Evolutionary conservation across 225 moss, liverwort and hornwort species (phyloP).

Genomic region (Takakia lepidozioides): DNA sequence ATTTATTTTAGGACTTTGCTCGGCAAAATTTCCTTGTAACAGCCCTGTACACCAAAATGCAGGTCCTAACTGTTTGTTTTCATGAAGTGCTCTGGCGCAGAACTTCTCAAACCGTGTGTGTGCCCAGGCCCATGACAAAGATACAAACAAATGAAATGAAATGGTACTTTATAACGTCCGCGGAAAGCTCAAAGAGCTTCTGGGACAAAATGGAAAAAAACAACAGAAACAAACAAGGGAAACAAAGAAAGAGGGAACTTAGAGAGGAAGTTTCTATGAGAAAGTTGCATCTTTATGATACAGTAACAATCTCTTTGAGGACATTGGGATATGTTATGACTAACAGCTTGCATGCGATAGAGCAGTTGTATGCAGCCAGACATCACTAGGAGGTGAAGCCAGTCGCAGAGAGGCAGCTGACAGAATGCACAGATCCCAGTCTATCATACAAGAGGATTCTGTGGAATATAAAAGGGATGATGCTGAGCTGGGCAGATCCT

Average conservation of each 20-base stretch:
- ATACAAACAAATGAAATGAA: no score
- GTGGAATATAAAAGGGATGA: conserved; percentile 50
- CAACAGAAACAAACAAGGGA: no score
- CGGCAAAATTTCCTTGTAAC: no score
- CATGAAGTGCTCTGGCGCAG: no score
- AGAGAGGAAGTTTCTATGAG: not conserved
- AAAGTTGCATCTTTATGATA: not conserved
- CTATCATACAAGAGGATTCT: conserved; percentile 29
- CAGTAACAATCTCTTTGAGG: not conserved
- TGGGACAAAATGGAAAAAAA: no score
- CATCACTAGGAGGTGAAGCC: conserved; percentile 26
- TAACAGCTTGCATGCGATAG: not conserved
- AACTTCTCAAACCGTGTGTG: not conserved
- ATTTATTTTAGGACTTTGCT: no score
- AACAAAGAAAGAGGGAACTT: no score
- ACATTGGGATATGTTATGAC: not conserved
- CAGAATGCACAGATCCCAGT: conserved; percentile 30
- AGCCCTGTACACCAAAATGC: no score
- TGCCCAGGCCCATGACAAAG: no score
- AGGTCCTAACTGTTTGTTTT: no score
- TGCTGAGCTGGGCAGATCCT: conserved; percentile 75
- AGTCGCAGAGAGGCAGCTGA: conserved; percentile 30
- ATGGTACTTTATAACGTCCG: no score
- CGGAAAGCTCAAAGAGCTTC: no score
- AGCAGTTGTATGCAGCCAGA: conserved; percentile 21